Evolutionary conservation across 768 basidiomycete species (phyloP), one percentile per base, ranked within the genome.

Genomic region (Crucibulum laeve): DNA sequence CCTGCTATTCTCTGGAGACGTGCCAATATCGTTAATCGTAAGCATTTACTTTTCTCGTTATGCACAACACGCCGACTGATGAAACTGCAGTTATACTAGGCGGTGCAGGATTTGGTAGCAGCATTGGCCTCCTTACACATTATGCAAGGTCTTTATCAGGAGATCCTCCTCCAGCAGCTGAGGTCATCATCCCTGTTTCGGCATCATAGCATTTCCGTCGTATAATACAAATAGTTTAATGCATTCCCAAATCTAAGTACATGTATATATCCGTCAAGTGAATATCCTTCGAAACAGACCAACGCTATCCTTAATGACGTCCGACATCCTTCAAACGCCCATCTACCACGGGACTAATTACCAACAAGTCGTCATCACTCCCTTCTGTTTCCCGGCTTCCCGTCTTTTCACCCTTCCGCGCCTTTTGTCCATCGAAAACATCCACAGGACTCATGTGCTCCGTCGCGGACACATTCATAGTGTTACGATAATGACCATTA

Each of bases 401-500:
- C n/a, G n/a, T n/a, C n/a, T 51, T 50, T 32, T 52, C 40, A 36
- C 72, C 74, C 49, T 55, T 63, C 30, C 77, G 62, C 25, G 66
- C 62, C 39, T 61, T 64, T 42, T 64, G 53, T 30, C 87, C 87
- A 52, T 89, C 82, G 57, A 80, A 87, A 35, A 74, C 74, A 58
- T 95, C 91, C 0, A 93, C 80, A 5, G 54, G 56, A 49, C 76
- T 81, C 90, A 93, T 90, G 55, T 91, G 82, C 59, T 91, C 87
- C 30, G 74, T 69, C 25, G 69, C 65, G 8, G 78, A 70, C 19
- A 89, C 70, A 42, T 74, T 72, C 50, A 90, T 66, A 39, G 81
- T 70, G 42, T 80, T 70, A 50, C 63, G 67, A 57, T 84, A 82
- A 54, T 84, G 81, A 19, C 59, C 58, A 33, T 64, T 64, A 28